phyloP scores from a whole-genome alignment of 257 asterid species.

The Solanum rostratum region DNA sequence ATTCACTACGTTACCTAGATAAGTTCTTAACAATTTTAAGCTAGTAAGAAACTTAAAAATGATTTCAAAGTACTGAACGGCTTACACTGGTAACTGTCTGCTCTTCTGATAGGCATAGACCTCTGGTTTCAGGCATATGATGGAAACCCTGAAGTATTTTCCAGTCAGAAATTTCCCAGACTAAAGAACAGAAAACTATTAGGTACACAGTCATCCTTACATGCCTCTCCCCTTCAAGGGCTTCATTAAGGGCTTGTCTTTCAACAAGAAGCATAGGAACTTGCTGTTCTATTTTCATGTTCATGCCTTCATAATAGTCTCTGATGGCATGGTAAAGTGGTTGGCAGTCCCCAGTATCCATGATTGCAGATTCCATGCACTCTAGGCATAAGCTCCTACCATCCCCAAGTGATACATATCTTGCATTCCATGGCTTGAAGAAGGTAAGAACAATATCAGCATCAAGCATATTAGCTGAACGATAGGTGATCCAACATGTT shows the following conservation, averaged over 20 bases:
- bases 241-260: constrained; percentile 89
- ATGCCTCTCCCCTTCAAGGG: constrained; percentile 86
- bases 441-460: background rate
- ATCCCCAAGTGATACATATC: constrained; percentile 65
- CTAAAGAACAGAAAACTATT: background rate
- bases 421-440: constrained; percentile 50
- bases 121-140: constrained; percentile 97
- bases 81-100: constrained; percentile 87
- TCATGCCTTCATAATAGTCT: constrained; percentile 94
- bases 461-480: background rate
- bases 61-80: background rate
- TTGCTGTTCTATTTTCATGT: constrained; percentile 82
- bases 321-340: constrained; percentile 79
- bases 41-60: background rate
- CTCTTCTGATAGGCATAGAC: constrained; percentile 90
- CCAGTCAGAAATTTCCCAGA: constrained; percentile 2
- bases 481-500: background rate
- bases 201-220: constrained; percentile 21
- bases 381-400: constrained; percentile 81
- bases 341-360: constrained; percentile 92
- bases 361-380: constrained; percentile 90
- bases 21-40: background rate
- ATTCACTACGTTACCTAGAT: background rate
- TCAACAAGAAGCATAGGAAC: constrained; percentile 96
- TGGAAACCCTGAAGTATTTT: constrained; percentile 55